A percentile compares a stretch with the other conserved stretches of the same genome.
Conservation (phyloP, 2,329 filamentous ascomycete genomes). For the Berkeleyomyces basicola region DNA sequence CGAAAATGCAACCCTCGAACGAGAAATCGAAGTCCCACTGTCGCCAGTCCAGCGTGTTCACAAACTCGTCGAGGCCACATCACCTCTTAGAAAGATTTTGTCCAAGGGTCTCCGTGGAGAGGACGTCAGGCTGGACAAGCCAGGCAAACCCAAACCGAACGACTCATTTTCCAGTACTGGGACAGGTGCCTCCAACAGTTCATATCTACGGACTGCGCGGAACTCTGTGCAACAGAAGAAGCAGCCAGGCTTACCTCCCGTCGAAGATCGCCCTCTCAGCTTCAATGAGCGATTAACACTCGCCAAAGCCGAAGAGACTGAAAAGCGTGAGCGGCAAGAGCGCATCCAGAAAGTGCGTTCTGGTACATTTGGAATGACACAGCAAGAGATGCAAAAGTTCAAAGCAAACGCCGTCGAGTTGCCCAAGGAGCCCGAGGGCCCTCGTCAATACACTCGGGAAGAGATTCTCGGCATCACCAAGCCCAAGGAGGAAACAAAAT, state of each 20-base stretch:
- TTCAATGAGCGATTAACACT: slow-evolving; percentile 81
- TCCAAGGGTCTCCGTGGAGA: slow-evolving; percentile 9
- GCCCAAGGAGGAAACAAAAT: slow-evolving; percentile 25
- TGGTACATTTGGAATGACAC: slow-evolving; percentile 39
- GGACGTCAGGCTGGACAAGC: slow-evolving; percentile 6
- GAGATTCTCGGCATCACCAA: slow-evolving; percentile 33
- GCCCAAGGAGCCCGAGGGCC: slow-evolving; percentile 29
- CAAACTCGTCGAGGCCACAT: slow-evolving; percentile 10
- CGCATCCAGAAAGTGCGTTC: slow-evolving; percentile 37
- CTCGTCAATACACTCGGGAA: slow-evolving; percentile 43
- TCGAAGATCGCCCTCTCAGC: slow-evolving; percentile 27
- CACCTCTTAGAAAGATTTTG: slow-evolving; percentile 9
- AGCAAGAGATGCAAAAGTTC: slow-evolving; percentile 42
- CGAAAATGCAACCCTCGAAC: not conserved
- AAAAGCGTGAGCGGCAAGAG: slow-evolving; percentile 32
- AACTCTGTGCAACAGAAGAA: slow-evolving; percentile 1
- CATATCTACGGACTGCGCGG: slow-evolving; percentile 10
- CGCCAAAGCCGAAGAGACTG: slow-evolving; percentile 40
- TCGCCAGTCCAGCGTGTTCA: slow-evolving; percentile 12
- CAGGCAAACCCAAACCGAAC: not conserved
- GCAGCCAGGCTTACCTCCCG: not conserved
- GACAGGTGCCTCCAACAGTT: not conserved
- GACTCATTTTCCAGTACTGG: slow-evolving; percentile 5
- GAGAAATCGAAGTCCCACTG: slow-evolving; percentile 9
- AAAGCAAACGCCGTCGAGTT: slow-evolving; percentile 41